These are phyloP conservation scores for Microsporum audouinii DNA, from an alignment of 2,329 filamentous ascomycete genomes.

Conservation along the genomic window DNA sequence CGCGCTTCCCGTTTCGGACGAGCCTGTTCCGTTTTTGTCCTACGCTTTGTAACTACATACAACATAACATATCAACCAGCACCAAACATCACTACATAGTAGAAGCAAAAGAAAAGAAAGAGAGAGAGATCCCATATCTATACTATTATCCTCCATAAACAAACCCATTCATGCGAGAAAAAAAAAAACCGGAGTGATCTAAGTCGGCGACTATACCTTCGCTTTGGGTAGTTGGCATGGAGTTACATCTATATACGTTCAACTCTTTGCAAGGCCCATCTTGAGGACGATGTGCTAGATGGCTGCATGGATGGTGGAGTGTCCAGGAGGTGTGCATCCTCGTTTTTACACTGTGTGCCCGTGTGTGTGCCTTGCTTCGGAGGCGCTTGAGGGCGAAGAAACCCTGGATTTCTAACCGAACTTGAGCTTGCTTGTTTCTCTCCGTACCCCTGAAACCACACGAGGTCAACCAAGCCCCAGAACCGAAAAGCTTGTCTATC, in stretches of 20 bases:
- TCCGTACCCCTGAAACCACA: background rate
- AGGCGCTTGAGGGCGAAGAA: background rate
- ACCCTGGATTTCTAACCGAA: background rate
- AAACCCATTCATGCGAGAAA: background rate
- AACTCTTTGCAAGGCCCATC: background rate
- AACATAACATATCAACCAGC: background rate
- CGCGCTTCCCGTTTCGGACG: conserved; percentile 1
- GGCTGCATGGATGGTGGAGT: background rate
- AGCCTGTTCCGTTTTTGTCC: background rate
- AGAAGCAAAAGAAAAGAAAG: background rate
- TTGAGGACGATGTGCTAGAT: background rate
- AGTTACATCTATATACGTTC: background rate
- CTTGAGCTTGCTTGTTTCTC: background rate
- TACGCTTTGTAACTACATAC: background rate
- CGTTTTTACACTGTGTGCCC: background rate
- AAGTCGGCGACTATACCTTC: background rate
- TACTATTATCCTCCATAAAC: background rate
- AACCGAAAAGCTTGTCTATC: background rate
- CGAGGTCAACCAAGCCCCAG: background rate
- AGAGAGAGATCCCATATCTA: background rate
- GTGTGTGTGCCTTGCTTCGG: background rate
- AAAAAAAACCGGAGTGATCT: background rate
- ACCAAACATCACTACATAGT: background rate
- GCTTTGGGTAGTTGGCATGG: background rate
- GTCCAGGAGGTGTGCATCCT: background rate